Evolutionary conservation across 1,284 basidiomycete species (phyloP), one percentile per base, ranked within the genome.

Genomic region (Polyporus tsugae): DNA sequence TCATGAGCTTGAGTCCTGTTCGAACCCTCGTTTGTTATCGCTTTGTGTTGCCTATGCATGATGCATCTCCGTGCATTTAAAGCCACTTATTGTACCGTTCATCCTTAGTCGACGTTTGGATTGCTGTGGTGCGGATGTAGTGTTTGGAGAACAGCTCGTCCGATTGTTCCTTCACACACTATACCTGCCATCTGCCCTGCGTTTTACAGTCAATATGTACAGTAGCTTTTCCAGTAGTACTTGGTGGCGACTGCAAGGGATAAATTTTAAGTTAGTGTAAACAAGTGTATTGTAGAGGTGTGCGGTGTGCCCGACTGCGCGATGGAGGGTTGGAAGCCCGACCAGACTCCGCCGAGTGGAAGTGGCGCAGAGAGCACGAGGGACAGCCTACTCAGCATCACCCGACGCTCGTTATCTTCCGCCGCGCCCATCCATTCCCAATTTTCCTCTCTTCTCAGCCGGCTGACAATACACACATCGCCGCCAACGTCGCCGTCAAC

Each of bases 381-480:
- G 71, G 69, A 65, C 25, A 25, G 65, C 60, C 55, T 60, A 66
- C 60, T 63, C 60, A 73, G 70, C 73, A 73, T 74, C 75, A 74
- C 70, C 74, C 73, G 74, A 76, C 77, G 74, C 75, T 76, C 72
- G 77, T 78, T 79, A 78, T 78, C 78, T 75, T 75, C 70, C 70
- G 74, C 76, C 68, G 71, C 69, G 73, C 72, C 72, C 67, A 75
- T 75, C 77, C 76, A 71, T 74, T 74, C 73, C 75, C 78, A 76
- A 73, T 76, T 75, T 77, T 79, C 73, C 72, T 63, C 73, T 67
- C 73, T 72, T 72, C 73, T 74, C 76, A 76, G 75, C 78, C 74
- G 76, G 78, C 76, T 76, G 75, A 76, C 73, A 73, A 72, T 63
- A 61, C 76, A 38, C 72, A 70, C 69, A 60, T 9, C 55, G 65